Conservation (phyloP, 2,329 filamentous ascomycete genomes). For the Aureobasidium melanogenum region DNA sequence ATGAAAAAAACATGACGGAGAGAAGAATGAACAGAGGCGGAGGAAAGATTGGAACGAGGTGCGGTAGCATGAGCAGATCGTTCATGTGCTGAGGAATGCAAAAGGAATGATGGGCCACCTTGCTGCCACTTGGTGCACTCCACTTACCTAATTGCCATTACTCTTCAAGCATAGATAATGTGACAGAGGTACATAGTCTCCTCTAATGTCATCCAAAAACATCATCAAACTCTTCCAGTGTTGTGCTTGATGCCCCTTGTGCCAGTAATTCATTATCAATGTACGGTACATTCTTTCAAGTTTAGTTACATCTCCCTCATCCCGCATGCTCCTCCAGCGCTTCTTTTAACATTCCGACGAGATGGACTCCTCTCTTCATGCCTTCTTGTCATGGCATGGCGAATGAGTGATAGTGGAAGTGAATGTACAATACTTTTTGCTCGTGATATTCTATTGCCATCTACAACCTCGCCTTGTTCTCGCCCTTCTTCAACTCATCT, state of each 20-base stretch:
- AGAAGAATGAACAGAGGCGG: neutral
- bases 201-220: slow-evolving; percentile 2
- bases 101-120: neutral
- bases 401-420: neutral
- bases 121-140: neutral
- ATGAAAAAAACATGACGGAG: neutral
- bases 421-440: neutral
- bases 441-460: neutral
- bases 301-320: no score
- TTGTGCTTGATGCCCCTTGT: neutral
- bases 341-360: no score
- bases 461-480: neutral
- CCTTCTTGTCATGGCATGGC: no score
- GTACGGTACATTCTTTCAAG: no score
- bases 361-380: no score
- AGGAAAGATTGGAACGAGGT: neutral
- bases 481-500: slow-evolving; percentile 25
- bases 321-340: no score
- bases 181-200: neutral
- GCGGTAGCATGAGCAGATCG: neutral
- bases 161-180: neutral
- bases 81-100: neutral
- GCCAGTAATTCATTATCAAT: no score
- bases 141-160: neutral
- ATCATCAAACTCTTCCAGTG: neutral